Percentiles rank a stretch among this genome's conserved stretches.
These are phyloP conservation scores for Ambrosia hybrid DNA, from an alignment of 140 eudicot species.

Conservation along the genomic window DNA sequence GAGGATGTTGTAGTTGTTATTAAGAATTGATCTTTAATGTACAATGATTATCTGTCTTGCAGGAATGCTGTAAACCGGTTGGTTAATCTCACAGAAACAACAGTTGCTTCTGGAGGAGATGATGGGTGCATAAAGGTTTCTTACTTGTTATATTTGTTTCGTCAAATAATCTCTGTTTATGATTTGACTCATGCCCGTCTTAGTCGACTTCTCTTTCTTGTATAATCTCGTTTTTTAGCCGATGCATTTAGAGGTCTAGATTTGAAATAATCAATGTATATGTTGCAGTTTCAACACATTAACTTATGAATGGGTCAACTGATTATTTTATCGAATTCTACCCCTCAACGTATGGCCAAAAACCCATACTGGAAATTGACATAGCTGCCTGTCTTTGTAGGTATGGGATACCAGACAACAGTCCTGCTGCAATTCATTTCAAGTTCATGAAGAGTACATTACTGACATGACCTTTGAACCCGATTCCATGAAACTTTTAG, in stretches of 20 bases:
- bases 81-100: conserved; percentile 81
- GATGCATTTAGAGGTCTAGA: conserved; percentile 3
- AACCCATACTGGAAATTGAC: background rate
- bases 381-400: conserved; percentile 33
- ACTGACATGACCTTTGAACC: conserved; percentile 94
- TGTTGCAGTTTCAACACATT: background rate
- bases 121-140: conserved; percentile 89
- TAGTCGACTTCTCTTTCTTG: background rate
- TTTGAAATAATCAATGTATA: background rate
- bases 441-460: conserved; percentile 85
- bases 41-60: conserved; percentile 20
- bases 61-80: conserved; percentile 90
- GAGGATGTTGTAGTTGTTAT: background rate
- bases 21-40: background rate
- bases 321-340: background rate
- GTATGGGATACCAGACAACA: conserved; percentile 99
- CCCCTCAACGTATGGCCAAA: background rate
- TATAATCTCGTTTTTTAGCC: background rate
- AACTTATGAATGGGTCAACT: too few species aligned
- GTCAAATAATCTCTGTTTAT: background rate
- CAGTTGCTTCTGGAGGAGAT: conserved; percentile 98
- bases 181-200: background rate
- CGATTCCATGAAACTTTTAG: conserved; percentile 81
- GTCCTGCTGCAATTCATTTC: conserved; percentile 73
- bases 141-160: background rate